Conservation (phyloP, 352 stramenopile genomes). For the Globisporangium okanoganense region DNA sequence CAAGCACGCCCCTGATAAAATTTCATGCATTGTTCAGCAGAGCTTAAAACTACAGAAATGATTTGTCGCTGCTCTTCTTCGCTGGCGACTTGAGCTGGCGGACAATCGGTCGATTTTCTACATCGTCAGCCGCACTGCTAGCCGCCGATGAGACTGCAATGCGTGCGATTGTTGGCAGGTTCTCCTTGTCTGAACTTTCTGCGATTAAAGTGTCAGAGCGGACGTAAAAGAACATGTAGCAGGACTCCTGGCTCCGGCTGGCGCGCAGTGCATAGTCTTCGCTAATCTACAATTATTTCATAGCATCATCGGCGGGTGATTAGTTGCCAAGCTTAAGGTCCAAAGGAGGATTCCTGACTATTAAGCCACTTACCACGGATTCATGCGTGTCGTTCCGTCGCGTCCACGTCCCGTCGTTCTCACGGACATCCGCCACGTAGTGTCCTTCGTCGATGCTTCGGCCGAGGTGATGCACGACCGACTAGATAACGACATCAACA, state of each 20-base stretch:
- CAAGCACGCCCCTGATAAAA: neutral
- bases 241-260: constrained; percentile 77
- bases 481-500: constrained; percentile 28
- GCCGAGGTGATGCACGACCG: constrained; percentile 81
- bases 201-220: constrained; percentile 23
- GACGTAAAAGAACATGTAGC: constrained; percentile 89
- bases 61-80: constrained; percentile 17
- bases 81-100: constrained; percentile 20
- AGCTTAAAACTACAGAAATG: constrained; percentile 29
- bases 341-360: neutral
- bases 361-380: constrained; percentile 44
- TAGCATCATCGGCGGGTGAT: too few species aligned
- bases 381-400: constrained; percentile 84
- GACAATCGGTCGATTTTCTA: constrained; percentile 8
- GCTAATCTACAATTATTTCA: constrained; percentile 41
- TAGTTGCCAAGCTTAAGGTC: too few species aligned
- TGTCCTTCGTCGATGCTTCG: constrained; percentile 79
- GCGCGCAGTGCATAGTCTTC: constrained; percentile 73
- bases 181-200: constrained; percentile 54
- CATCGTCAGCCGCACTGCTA: constrained; percentile 1
- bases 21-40: neutral
- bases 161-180: constrained; percentile 24
- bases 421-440: constrained; percentile 78
- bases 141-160: constrained; percentile 12
- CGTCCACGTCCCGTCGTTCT: constrained; percentile 47